Evolutionary conservation across 2,329 filamentous ascomycete genomes (phyloP).

Genomic region (Exophiala oligosperma): DNA sequence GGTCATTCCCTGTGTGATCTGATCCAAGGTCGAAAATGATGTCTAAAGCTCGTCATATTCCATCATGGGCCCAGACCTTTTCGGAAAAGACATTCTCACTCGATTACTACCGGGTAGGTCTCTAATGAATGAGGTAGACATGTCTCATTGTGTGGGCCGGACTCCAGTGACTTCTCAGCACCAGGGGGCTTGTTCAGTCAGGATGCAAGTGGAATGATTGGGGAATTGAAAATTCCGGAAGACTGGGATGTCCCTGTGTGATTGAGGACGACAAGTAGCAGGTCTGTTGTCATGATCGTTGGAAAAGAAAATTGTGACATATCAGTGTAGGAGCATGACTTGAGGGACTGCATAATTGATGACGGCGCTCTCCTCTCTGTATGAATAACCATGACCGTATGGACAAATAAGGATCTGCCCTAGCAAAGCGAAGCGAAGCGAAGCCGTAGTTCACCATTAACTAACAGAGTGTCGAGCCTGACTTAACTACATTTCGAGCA

Average conservation of each 20-base stretch:
- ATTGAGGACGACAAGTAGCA: too few relatives aligned
- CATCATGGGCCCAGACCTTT: conserved; percentile 49
- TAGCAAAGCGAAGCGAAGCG: too few relatives aligned
- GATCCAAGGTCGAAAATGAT: conserved; percentile 42
- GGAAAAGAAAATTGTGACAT: too few relatives aligned
- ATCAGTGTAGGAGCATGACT: too few relatives aligned
- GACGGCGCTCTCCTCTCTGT: too few relatives aligned
- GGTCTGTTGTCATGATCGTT: too few relatives aligned
- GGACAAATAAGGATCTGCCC: too few relatives aligned
- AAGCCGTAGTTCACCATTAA: too few relatives aligned
- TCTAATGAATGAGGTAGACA: conserved; percentile 40
- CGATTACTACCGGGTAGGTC: conserved; percentile 18
- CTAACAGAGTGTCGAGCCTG: too few relatives aligned
- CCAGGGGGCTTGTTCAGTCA: conserved; percentile 42
- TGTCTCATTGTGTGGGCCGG: conserved; percentile 54
- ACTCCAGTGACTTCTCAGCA: conserved; percentile 52
- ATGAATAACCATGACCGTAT: too few relatives aligned
- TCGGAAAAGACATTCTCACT: background rate
- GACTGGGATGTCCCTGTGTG: conserved; percentile 42
- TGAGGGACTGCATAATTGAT: too few relatives aligned
- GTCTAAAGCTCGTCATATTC: background rate
- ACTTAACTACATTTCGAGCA: too few relatives aligned
- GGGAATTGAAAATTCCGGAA: conserved; percentile 61
- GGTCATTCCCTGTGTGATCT: conserved; percentile 4
- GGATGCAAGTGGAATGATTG: conserved; percentile 50